Base-by-base conservation (phyloP, 208 protist genomes). In the Sergeia podlipaevii region DNA sequence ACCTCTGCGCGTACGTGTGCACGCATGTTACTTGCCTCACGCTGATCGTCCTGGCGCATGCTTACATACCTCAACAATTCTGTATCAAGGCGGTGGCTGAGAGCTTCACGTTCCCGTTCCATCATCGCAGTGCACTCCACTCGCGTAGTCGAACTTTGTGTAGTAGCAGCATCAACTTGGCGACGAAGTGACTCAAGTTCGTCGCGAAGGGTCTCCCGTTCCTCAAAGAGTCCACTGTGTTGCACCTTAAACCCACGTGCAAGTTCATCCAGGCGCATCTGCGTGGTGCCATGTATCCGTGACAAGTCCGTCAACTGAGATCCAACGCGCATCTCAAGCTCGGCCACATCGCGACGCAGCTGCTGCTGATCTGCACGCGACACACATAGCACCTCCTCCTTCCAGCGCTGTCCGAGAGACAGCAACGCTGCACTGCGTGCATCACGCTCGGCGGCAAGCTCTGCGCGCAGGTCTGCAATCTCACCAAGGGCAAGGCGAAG, bases 311-410 rank as follows among this genome's bases (percentile, higher is more conserved):
- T 68, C 21, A 53, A 62, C 23, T 68, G 66, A 29, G 52, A 65
- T 17, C 52, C 49, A 23, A 85, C 39, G 23, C 60, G 51, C 21
- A 61, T 61, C 43, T 80, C 65, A 8, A 91, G 53, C 24, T 77
- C 77, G 0, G 74, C 49, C 11, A 93, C 44, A 24, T 72, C 70
- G 18, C 80, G 71, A 17, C 70, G 77, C 21, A 77, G 58, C 13
- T 73, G 60, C 29, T 72, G 50, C 17, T 79, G 77, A 20, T 71
- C 54, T n/a, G 66, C 59, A 26, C 75, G 78, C 13, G 91, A 43
- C 39, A 86, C 86, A n/a, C 82, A 74, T 44, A 84, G 10, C 20
- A 93, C 48, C 32, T 89, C 81, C 47, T 90, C 82, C 52, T 80
- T 83, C 82, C 81, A 91, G 15, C 83, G 76, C 50, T 73, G 44